Evolutionary conservation across 352 stramenopile species (phyloP), one percentile per base, ranked within the genome.

Genomic region (Phytopythium kandeliae): DNA sequence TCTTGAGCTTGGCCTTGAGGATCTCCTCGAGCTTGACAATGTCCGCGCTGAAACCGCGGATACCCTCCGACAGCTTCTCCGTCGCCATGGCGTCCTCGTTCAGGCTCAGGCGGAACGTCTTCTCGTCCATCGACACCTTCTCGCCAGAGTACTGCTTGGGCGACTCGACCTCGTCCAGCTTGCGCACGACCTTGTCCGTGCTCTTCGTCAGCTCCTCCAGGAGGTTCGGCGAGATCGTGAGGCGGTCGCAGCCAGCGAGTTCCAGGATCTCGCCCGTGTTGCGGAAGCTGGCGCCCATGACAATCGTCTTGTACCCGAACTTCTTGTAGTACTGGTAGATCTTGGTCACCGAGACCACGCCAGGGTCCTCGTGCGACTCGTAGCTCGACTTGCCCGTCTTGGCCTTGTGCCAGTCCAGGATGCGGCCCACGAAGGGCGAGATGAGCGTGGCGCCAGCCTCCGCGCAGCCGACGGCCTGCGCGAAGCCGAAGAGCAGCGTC

Each of bases 291-390:
- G 95, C 86, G 51, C 91, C 93, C 94, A 98, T 98, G 52, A 98
- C 92, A 45, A 98, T 96, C 17, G 93, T 98, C 54, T 95, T 77
- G 77, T 97, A 96, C 54, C 75, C 86, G 77, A 88, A 97, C 79
- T 98, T 99, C 74, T 99, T 99, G 87, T 98, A 99, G 78, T 99
- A 99, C 54, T 95, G 83, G 74, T 98, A 99, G 72, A 99, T 99
- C 67, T 96, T 93, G 51, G 79, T 87, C 36, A 99, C 96, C 35
- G 82, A 91, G 46, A 98, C 58, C n/a, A 99, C 97, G 61, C 97
- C 97, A 24, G 96, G 95, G 84, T 99, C 97, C 57, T 98, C 95
- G 60, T 92, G 71, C 21, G 92, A 89, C 60, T 89, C 82, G 71
- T 97, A 98, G 58, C 74, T 83, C 31, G 90, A 81, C 60, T 96